phyloP scores from a whole-genome alignment of 441 rosid genomes.

The Capsella rubella region DNA sequence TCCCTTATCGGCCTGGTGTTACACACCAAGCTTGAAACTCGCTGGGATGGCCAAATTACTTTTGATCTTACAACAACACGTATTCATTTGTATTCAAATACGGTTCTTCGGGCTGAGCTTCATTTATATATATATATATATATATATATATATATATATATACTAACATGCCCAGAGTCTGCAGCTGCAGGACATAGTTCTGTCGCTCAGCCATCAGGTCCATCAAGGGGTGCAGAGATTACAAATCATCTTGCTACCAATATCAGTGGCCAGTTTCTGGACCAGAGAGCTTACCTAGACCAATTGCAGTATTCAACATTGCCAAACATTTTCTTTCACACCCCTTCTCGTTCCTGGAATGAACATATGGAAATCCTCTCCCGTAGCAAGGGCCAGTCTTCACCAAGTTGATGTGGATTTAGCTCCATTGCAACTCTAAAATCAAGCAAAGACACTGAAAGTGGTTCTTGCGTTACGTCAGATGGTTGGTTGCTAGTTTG shows the following conservation, averaged over 20 bases:
- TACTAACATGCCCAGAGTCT: conserved; percentile 36
- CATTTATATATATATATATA: conserved; percentile 23
- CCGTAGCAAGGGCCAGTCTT: conserved; percentile 61
- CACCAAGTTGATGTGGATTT: conserved; percentile 68
- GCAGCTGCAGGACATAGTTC: conserved; percentile 22
- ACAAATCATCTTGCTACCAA: not conserved
- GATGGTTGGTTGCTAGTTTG: conserved; percentile 40
- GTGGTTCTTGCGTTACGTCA: conserved; percentile 47
- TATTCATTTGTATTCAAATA: conserved; percentile 14
- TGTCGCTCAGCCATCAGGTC: conserved; percentile 29
- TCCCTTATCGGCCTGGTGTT: conserved; percentile 33
- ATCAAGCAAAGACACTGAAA: conserved; percentile 55
- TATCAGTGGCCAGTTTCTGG: conserved; percentile 17
- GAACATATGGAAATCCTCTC: conserved; percentile 58
- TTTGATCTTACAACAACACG: conserved; percentile 34
- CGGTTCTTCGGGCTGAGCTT: conserved; percentile 25
- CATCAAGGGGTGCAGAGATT: conserved; percentile 5
- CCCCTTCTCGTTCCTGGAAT: conserved; percentile 51
- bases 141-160: conserved; percentile 24
- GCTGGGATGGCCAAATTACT: conserved; percentile 47
- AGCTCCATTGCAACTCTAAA: conserved; percentile 71
- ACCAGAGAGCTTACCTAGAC: conserved; percentile 30
- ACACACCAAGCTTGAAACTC: conserved; percentile 37
- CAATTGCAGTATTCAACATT: conserved; percentile 10
- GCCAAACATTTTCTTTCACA: conserved; percentile 42